Percentiles rank a stretch among this genome's conserved stretches.
Evolutionary conservation across 2,329 filamentous ascomycete genomes (phyloP).

Genomic region (Aspergillus sp.): DNA sequence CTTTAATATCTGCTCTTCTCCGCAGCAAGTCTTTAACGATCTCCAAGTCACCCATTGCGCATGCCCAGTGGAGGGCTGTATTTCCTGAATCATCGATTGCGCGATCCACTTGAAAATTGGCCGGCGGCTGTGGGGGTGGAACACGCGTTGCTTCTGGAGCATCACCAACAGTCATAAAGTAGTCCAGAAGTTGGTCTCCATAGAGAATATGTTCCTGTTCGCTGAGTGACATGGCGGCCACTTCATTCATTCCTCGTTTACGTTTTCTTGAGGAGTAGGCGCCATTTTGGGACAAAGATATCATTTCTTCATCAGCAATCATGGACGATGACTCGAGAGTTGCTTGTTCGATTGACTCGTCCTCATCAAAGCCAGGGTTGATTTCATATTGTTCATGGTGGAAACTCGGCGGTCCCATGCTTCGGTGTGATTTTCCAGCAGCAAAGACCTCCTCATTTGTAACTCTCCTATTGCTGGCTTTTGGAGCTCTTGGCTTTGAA

Average conservation of each 20-base stretch:
- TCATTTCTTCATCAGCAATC: slow-evolving; percentile 77
- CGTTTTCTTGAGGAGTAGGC: slow-evolving; percentile 64
- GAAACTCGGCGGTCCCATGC: slow-evolving; percentile 37
- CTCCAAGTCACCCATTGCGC: slow-evolving; percentile 92
- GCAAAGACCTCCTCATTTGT: slow-evolving; percentile 35
- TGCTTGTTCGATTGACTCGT: slow-evolving; percentile 79
- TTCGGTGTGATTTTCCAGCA: slow-evolving; percentile 31
- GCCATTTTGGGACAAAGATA: slow-evolving; percentile 66
- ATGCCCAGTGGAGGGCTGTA: slow-evolving; percentile 94
- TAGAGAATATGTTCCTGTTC: slow-evolving; percentile 89
- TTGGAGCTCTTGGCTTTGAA: slow-evolving; percentile 77
- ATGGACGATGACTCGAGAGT: slow-evolving; percentile 83
- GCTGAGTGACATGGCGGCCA: slow-evolving; percentile 54
- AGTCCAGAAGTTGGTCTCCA: slow-evolving; percentile 90
- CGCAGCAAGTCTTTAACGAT: slow-evolving; percentile 84
- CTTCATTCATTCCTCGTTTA: slow-evolving; percentile 70
- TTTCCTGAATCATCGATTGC: slow-evolving; percentile 92
- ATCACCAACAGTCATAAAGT: slow-evolving; percentile 86
- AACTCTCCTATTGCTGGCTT: slow-evolving; percentile 62
- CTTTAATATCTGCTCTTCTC: slow-evolving; percentile 72
- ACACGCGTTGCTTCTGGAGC: slow-evolving; percentile 62
- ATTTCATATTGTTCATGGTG: slow-evolving; percentile 67
- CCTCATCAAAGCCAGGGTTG: slow-evolving; percentile 65
- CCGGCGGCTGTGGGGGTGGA: slow-evolving; percentile 72
- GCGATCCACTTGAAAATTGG: slow-evolving; percentile 84